Base-by-base conservation (phyloP, 352 stramenopile species). In the Phytopythium delawarense region DNA sequence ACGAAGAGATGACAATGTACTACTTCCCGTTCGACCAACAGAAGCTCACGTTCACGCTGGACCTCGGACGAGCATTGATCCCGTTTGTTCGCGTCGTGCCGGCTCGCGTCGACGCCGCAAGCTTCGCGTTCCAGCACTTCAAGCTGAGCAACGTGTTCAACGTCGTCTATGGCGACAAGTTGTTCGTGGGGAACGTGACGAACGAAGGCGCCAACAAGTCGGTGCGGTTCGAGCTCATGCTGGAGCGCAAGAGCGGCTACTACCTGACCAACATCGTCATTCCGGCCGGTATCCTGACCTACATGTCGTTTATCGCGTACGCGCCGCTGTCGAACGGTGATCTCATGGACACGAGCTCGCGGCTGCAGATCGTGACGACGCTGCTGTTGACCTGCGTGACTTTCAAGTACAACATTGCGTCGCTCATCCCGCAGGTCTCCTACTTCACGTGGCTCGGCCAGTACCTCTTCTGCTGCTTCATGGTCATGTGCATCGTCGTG, bases 381-480 rank as follows among this genome's bases (percentile, higher is more conserved):
- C 59, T 90, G 66, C 56, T 90, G 51, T 60, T 91, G 48, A 88
- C 81, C 30, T 72, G 70, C 30, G 74, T 88, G 57, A 85, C 73
- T 25, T 88, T 87, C 66, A 88, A 88, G 65, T 80, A 70, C 63
- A 64, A 81, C 21, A 72, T 88, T 0, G 68, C 74, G 30, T 68
- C 66, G 1, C 54, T 80, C 0, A 78, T 87, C 7, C 81, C 81
- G 16, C 74, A 87, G 44, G 74, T 91, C 7, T 82, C 79, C 57
- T 91, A 91, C 51, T 81, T 87, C 42, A 88, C 81, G 42, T 70
- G 67, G 18, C 63, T 89, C 16, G 79, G 85, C 44, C 63, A 72
- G 54, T 89, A 87, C 40, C 70, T 88, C 3, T 84, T 81, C 50
- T 83, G 82, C 61, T 87, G 76, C 69, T 88, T 88, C 60, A 62